phyloP scores from a whole-genome alignment of 371 early-diverging fungal genomes.

The Coemansia sp. region DNA sequence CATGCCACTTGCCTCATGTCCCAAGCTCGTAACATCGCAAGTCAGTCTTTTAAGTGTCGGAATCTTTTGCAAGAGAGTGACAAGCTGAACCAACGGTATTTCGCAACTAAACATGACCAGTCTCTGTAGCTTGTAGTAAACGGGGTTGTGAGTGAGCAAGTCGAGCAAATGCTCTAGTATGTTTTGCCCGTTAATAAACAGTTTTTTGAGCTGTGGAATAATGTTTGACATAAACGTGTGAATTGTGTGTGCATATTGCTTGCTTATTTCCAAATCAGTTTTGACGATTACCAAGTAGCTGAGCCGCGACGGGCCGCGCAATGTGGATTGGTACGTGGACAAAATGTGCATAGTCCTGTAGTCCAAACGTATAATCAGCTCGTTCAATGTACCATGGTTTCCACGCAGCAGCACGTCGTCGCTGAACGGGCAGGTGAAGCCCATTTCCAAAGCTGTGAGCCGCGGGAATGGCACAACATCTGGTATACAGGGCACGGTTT shows the following conservation, averaged over 20 bases:
- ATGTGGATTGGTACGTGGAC: not conserved
- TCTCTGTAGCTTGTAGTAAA: not conserved
- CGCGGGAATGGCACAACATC: not conserved
- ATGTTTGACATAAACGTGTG: not conserved
- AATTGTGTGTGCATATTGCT: not conserved
- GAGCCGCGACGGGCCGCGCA: not conserved
- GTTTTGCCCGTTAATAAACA: not conserved
- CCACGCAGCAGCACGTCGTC: not conserved
- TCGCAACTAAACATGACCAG: not conserved
- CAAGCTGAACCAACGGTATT: not conserved
- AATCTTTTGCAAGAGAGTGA: not conserved
- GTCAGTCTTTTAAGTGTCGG: not conserved
- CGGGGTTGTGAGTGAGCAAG: not conserved
- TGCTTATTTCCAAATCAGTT: not conserved
- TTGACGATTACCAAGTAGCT: not conserved
- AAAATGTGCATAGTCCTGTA: not conserved
- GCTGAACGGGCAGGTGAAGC: not conserved
- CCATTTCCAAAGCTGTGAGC: not conserved
- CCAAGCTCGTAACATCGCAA: not conserved
- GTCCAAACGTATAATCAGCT: not conserved
- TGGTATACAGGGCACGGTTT: not conserved
- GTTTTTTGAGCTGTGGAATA: not conserved
- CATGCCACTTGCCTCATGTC: not conserved
- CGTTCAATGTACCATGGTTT: not conserved
- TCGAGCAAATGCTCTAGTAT: not conserved